Percentiles rank a stretch among this genome's conserved stretches.
These are phyloP conservation scores for Aristolochia fimbriata DNA, from an alignment of 164 flowering plant species.

Conservation along the genomic window DNA sequence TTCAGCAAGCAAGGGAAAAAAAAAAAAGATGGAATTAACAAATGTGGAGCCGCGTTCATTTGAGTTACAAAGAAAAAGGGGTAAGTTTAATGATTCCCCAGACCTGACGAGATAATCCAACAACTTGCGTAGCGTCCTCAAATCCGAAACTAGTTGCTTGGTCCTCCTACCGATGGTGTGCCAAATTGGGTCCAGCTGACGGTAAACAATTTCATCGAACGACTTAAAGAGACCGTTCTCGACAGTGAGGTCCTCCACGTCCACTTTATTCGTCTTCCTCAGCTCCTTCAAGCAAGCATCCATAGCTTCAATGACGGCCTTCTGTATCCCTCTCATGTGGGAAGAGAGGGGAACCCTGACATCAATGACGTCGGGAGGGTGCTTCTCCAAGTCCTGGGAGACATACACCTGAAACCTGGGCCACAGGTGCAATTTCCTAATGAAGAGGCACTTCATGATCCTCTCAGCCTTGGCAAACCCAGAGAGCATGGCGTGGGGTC, in stretches of 20 bases:
- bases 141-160: slow-evolving; percentile 89
- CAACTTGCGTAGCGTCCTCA: slow-evolving; percentile 86
- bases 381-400: slow-evolving; percentile 77
- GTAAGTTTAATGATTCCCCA: not conserved
- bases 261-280: slow-evolving; percentile 95
- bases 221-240: slow-evolving; percentile 95
- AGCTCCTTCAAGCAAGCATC: slow-evolving; percentile 97
- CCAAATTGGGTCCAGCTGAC: slow-evolving; percentile 97
- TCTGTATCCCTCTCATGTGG: slow-evolving; percentile 80
- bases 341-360: slow-evolving; percentile 50
- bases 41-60: no score
- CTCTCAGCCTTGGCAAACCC: slow-evolving; percentile 87
- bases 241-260: slow-evolving; percentile 92
- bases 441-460: slow-evolving; percentile 52
- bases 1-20: not conserved
- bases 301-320: slow-evolving; percentile 82
- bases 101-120: slow-evolving; percentile 94
- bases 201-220: slow-evolving; percentile 89
- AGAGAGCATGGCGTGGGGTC: slow-evolving; percentile 66
- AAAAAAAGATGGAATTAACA: no score
- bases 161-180: slow-evolving; percentile 91
- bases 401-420: slow-evolving; percentile 93
- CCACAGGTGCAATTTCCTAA: slow-evolving; percentile 69
- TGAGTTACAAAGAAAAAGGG: not conserved
- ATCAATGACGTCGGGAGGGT: slow-evolving; percentile 77